Conservation (phyloP, 1,139 yeast species). For the Debaryomycetaceae sp. region DNA sequence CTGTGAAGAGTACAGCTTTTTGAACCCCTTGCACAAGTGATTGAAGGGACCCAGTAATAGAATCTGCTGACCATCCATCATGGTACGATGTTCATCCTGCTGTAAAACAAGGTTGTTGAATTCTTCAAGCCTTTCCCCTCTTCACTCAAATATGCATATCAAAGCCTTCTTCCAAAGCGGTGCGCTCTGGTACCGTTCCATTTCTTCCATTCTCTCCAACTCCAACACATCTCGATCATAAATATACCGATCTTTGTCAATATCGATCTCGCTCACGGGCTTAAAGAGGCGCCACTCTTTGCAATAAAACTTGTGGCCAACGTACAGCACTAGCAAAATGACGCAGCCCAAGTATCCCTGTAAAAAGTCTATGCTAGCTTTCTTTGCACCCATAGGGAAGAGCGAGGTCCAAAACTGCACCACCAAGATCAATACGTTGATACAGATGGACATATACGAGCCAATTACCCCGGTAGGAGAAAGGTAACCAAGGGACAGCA, state of each 20-base stretch:
- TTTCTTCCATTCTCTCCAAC: constrained; percentile 13
- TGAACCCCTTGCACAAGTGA: too few relatives aligned
- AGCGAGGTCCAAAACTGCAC: constrained; percentile 17
- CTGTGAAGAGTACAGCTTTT: too few relatives aligned
- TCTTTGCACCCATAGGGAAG: constrained; percentile 12
- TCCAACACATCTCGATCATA: constrained; percentile 16
- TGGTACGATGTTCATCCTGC: too few relatives aligned
- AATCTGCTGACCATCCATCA: too few relatives aligned
- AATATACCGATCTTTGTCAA: constrained; percentile 10
- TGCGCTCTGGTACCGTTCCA: constrained; percentile 11
- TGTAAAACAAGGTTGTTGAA: too few relatives aligned
- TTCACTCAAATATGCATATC: constrained; percentile 8
- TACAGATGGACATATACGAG: constrained; percentile 10
- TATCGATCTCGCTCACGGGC: constrained; percentile 11
- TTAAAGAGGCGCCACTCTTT: constrained; percentile 12
- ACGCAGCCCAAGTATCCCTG: constrained; percentile 15
- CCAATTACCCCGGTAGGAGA: constrained; percentile 15
- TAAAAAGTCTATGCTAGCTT: constrained; percentile 13
- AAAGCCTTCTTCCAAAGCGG: constrained; percentile 13
- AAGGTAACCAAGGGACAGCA: constrained; percentile 11
- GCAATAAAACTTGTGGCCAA: constrained; percentile 14
- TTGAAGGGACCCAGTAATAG: too few relatives aligned
- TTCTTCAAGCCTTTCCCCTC: too few relatives aligned
- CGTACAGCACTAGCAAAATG: constrained; percentile 11
- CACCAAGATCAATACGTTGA: constrained; percentile 11